These are phyloP conservation scores for Wallacemonas collosoma DNA, from an alignment of 208 protist genomes.

Conservation along the genomic window DNA sequence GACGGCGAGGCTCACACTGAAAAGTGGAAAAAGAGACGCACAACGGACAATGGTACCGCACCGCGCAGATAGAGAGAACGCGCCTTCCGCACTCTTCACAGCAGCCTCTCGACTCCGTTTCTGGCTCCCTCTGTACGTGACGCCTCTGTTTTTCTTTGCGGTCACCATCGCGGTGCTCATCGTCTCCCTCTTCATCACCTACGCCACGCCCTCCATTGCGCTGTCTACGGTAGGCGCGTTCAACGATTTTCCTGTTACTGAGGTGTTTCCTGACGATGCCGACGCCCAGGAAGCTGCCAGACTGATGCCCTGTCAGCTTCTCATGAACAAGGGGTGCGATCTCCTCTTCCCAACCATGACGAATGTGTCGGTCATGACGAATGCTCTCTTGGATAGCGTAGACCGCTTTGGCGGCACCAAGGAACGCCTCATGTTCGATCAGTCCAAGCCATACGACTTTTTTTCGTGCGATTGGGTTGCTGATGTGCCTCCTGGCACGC, in stretches of 20 bases:
- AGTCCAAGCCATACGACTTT: constrained; percentile 2
- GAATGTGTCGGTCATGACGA: neutral
- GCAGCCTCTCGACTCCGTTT: neutral
- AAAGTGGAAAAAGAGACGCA: no score
- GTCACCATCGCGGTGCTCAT: constrained; percentile 12
- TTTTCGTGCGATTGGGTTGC: constrained; percentile 6
- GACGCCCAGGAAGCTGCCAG: neutral
- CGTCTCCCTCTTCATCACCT: neutral
- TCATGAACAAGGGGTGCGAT: neutral
- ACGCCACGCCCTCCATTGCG: neutral
- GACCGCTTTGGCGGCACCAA: neutral
- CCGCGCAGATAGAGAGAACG: neutral
- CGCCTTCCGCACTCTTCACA: neutral
- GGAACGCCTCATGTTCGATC: neutral
- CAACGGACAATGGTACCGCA: neutral
- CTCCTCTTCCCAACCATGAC: neutral
- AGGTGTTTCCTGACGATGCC: neutral
- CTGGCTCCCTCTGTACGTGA: constrained; percentile 3
- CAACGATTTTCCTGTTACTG: neutral
- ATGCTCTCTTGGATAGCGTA: neutral
- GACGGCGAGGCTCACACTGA: no score
- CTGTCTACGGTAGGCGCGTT: neutral
- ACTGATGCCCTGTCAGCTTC: neutral
- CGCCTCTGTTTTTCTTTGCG: neutral
- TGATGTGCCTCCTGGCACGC: neutral